Percentiles rank a stretch among this genome's conserved stretches.
Conservation (phyloP, 2,329 filamentous ascomycete genomes). For the Curvularia sp. region DNA sequence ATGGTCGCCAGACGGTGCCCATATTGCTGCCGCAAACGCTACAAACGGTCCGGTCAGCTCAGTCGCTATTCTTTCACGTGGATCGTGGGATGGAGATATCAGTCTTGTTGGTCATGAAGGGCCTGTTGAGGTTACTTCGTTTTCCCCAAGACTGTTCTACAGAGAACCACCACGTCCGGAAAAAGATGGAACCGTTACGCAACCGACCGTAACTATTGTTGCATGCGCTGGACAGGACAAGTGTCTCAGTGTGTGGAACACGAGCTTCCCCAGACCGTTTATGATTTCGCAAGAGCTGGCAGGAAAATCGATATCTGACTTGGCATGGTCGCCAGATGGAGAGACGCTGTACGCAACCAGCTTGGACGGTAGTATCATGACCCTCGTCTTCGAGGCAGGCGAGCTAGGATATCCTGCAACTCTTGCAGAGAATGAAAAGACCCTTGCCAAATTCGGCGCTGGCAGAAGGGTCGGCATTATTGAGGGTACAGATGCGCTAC, state of each 20-base stretch:
- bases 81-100: constrained; percentile 94
- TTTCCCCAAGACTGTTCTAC: constrained; percentile 89
- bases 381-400: constrained; percentile 79
- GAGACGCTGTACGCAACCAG: constrained; percentile 85
- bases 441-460: constrained; percentile 89
- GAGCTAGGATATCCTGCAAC: constrained; percentile 90
- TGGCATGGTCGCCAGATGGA: constrained; percentile 93
- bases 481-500: constrained; percentile 87
- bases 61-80: constrained; percentile 92
- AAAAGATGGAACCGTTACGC: constrained; percentile 55
- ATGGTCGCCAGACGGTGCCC: constrained; percentile 96
- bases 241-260: constrained; percentile 96
- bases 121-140: constrained; percentile 95
- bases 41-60: constrained; percentile 97
- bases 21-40: constrained; percentile 95
- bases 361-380: constrained; percentile 86
- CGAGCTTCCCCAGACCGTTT: constrained; percentile 88
- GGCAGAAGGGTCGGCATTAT: constrained; percentile 89
- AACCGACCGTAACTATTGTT: constrained; percentile 82
- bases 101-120: constrained; percentile 97
- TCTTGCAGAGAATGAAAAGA: constrained; percentile 88
- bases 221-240: constrained; percentile 97
- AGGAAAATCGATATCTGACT: constrained; percentile 89
- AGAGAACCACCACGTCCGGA: constrained; percentile 66
- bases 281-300: constrained; percentile 89